Base-by-base conservation (phyloP, 2,329 filamentous ascomycete genomes). In the Alternaria postmessia region DNA sequence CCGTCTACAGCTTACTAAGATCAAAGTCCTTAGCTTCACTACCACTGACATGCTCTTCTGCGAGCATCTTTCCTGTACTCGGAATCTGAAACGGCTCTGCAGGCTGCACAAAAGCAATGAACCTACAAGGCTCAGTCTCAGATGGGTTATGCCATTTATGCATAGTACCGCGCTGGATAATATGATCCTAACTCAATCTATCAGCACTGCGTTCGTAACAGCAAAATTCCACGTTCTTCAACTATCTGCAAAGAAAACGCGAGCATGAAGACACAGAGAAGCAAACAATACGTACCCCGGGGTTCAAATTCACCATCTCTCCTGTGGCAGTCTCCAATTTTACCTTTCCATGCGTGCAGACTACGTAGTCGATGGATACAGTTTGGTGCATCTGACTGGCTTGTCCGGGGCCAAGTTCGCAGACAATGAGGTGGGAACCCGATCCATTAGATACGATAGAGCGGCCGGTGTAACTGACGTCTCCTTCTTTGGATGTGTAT, bases 401-500 rank as follows among this genome's bases (percentile, higher is more conserved):
- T 14, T 53, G 57, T 1, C 65, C 65, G 0, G 66, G 65, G 6
- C 43, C 62, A 11, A 70, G 28, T n/a, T 72, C 68, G 12, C 66
- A 59, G 11, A 65, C 58, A 3, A 66, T 42, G 2, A 66, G 46
- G 39, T 67, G 26, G 5, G 44, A 48, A 22, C 34, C 43, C 9
- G 26, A 54, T 11, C 34, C 42, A 3, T 69, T 16, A 54, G 41
- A 44, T n/a, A 70, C 66, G 32, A 70, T 70, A 47, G 54, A 44
- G 8, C 47, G 57, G n/a, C 34, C 47, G 14, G 54, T 61, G 59
- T 65, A 53, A 16, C 57, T 60, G 2, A 57, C 47, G 7, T 61
- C 47, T 24, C 46, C 46, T n/a, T 48, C 46, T 36, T 3, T 2
- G 2, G 46, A 24, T 1, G 64, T 59, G 69, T 84, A 81, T 26